Conservation (phyloP, 805 yeast species). For the Candida nanaspora region DNA sequence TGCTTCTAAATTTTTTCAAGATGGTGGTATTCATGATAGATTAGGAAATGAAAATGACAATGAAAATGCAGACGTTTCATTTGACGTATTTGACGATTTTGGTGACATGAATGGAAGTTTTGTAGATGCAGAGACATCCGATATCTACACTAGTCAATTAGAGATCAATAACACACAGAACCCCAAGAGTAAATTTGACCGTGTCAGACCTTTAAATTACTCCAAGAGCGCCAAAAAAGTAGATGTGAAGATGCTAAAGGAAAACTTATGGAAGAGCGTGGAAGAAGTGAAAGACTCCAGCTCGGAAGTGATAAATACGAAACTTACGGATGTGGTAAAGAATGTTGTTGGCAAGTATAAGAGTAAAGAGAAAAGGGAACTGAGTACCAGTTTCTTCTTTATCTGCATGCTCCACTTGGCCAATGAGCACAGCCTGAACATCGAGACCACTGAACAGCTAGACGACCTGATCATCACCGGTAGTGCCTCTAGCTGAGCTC, state of each 20-base stretch:
- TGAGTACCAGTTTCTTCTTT: slow-evolving; percentile 81
- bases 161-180: background rate
- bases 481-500: background rate
- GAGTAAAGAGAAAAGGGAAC: slow-evolving; percentile 49
- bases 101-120: slow-evolving; percentile 5
- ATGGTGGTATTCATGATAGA: slow-evolving; percentile 24
- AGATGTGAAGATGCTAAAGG: slow-evolving; percentile 66
- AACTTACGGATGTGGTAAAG: slow-evolving; percentile 16
- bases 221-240: slow-evolving; percentile 74
- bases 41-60: slow-evolving; percentile 32
- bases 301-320: no score
- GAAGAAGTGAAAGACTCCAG: background rate
- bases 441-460: slow-evolving; percentile 37
- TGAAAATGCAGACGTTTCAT: slow-evolving; percentile 1
- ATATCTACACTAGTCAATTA: background rate
- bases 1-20: slow-evolving; percentile 21
- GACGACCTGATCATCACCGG: slow-evolving; percentile 6
- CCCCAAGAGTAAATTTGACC: background rate
- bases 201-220: slow-evolving; percentile 26
- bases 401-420: slow-evolving; percentile 81
- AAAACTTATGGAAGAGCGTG: slow-evolving; percentile 64
- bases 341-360: slow-evolving; percentile 40
- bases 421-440: slow-evolving; percentile 69
- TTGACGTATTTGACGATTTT: slow-evolving; percentile 17
- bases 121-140: no score